Conservation (phyloP, 441 rosid genomes). For the Kokia cookei region DNA sequence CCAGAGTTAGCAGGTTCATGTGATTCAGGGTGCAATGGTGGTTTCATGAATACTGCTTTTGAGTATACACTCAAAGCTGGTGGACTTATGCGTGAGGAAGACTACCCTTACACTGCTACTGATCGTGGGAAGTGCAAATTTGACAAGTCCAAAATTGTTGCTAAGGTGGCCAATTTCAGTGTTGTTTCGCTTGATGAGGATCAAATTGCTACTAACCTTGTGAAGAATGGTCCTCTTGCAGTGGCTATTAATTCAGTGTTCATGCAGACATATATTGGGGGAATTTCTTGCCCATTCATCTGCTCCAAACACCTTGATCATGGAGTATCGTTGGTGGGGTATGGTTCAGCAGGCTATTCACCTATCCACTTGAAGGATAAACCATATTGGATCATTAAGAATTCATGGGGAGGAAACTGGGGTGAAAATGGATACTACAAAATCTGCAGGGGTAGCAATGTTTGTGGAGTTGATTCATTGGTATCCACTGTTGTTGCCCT, state of each 20-base stretch:
- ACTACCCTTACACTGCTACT: slow-evolving; percentile 84
- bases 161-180: slow-evolving; percentile 81
- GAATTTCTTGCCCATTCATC: slow-evolving; percentile 89
- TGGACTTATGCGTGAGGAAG: slow-evolving; percentile 86
- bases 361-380: slow-evolving; percentile 76
- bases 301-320: slow-evolving; percentile 81
- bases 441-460: slow-evolving; percentile 77
- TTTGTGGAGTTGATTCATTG: slow-evolving; percentile 87
- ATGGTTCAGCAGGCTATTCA: slow-evolving; percentile 77
- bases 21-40: slow-evolving; percentile 94
- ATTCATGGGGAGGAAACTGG: slow-evolving; percentile 94
- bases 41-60: slow-evolving; percentile 87
- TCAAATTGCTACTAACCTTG: slow-evolving; percentile 89
- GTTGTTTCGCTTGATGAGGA: slow-evolving; percentile 88
- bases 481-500: slow-evolving; percentile 84
- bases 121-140: slow-evolving; percentile 68
- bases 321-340: slow-evolving; percentile 84
- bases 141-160: slow-evolving; percentile 72
- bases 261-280: slow-evolving; percentile 91
- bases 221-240: slow-evolving; percentile 79
- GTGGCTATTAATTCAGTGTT: slow-evolving; percentile 85
- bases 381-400: slow-evolving; percentile 94
- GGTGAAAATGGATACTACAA: slow-evolving; percentile 86
- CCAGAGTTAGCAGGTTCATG: slow-evolving; percentile 79
- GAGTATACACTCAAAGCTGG: slow-evolving; percentile 88